Evolutionary conservation across 108 stramenopile genomes (phyloP).

Genomic region (Cyclotella choctawhatcheeana): DNA sequence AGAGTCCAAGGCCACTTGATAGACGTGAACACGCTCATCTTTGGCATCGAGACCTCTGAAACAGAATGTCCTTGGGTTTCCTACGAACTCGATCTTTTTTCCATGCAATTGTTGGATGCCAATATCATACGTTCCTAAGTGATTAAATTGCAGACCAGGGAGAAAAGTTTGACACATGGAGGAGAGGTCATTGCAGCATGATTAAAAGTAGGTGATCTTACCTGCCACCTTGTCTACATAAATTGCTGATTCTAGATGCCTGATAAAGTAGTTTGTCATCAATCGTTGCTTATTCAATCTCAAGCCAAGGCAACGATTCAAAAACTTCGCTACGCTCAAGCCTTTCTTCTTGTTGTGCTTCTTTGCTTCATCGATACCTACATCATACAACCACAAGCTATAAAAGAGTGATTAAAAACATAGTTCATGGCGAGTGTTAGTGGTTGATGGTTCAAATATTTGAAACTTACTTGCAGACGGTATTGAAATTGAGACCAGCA

Average conservation of each 20-base stretch:
- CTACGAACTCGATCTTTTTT: conserved; percentile 30
- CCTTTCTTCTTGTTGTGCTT: no score
- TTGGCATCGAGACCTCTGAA: conserved; percentile 44
- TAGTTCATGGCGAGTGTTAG: no score
- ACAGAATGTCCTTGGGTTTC: conserved; percentile 16
- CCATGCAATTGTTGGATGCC: conserved; percentile 42
- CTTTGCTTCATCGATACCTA: conserved; percentile 25
- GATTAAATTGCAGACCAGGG: no score
- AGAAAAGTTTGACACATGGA: no score
- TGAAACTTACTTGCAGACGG: conserved; percentile 17
- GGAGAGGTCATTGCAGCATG: no score
- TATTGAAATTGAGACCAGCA: conserved; percentile 42
- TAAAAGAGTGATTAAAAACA: no score
- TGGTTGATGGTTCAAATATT: no score
- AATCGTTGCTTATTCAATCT: conserved; percentile 34
- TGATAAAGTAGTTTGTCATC: conserved; percentile 39
- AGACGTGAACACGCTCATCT: conserved; percentile 39
- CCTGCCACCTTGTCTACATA: conserved; percentile 28
- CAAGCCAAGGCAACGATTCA: conserved; percentile 41
- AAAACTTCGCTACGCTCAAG: conserved; percentile 38
- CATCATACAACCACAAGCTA: conserved; percentile 41
- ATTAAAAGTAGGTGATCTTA: no score
- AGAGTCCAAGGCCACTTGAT: conserved; percentile 25
- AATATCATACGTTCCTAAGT: conserved; percentile 25
- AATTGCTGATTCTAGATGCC: conserved; percentile 32